Base-by-base conservation (phyloP, 192 early-diverging fungal species). In the Glomus cerebriforme region DNA sequence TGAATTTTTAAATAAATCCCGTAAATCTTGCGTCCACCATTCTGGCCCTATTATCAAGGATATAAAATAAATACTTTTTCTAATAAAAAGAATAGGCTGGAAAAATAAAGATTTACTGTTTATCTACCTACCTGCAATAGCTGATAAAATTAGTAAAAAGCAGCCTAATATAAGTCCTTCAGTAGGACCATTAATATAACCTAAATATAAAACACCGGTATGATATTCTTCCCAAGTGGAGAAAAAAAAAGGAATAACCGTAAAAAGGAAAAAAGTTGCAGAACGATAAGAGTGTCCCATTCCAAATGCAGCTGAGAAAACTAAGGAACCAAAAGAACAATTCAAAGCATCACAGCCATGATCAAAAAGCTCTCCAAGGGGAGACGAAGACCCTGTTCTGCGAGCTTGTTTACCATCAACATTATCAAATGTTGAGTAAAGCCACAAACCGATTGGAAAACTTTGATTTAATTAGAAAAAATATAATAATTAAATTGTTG, bases 161-260 rank as follows among this genome's bases (percentile, higher is more conserved):
- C 92, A 92, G 29, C 90, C 92, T 13, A 85, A 22, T 27, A 95
- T 87, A 62, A 96, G 85, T 59, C 94, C 93, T 84, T 96, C 95
- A 5, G 94, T 95, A 26, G 95, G 95, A 39, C 95, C 95, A 75
- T 95, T 95, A 73, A 95, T 70, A 76, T 93, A 91, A 2, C 94
- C 93, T 27, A 96, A 86, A 81, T 94, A 96, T 24, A 96, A 86
- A 2, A 91, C 89, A 26, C 93, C 93, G 13, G 95, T 96, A 81
- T 96, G 94, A 83, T 95, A 96, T 80, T 94, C 93, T 81, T 96
- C 95, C 90, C 93, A 95, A 7, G 95, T 95, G 7, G 94, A 95
- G 47, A 95, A 80, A 85, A 93, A 96, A 81, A 96, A 96, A 22
- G 93, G 87, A 75, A 87, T 79, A 24, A 93, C 91, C 24, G 91